Evolutionary conservation across 306 rosid genomes (phyloP).

Genomic region (Trifolium dubium): DNA sequence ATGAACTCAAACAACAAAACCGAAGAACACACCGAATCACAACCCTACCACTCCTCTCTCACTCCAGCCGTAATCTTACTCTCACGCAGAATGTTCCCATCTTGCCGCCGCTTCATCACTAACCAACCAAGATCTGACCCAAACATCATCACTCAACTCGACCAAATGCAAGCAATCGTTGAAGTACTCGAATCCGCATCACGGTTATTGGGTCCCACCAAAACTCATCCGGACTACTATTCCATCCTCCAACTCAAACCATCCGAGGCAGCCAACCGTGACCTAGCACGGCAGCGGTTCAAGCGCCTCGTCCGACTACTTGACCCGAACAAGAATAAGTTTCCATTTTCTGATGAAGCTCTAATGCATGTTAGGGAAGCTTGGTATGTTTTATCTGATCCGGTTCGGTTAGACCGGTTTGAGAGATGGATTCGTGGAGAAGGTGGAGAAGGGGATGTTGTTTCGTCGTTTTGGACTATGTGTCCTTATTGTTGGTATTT

Average conservation of each 20-base stretch:
- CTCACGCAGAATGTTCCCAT: slow-evolving; percentile 39
- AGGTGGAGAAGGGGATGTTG: not conserved
- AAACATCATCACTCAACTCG: not conserved
- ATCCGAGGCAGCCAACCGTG: slow-evolving; percentile 34
- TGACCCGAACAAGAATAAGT: slow-evolving; percentile 47
- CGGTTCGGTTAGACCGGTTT: slow-evolving; percentile 30
- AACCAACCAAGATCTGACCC: slow-evolving; percentile 47
- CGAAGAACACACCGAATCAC: not conserved
- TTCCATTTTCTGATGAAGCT: slow-evolving; percentile 50
- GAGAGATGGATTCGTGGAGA: slow-evolving; percentile 20
- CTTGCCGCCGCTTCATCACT: slow-evolving; percentile 40
- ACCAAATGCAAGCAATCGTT: slow-evolving; percentile 52
- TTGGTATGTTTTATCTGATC: slow-evolving; percentile 58
- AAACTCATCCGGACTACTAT: slow-evolving; percentile 48
- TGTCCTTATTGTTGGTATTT: slow-evolving; percentile 76
- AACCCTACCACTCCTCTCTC: slow-evolving; percentile 30
- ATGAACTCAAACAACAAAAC: too few species aligned
- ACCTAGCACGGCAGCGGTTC: slow-evolving; percentile 45
- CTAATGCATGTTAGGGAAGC: slow-evolving; percentile 53
- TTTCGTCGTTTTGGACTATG: slow-evolving; percentile 63
- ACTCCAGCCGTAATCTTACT: slow-evolving; percentile 20
- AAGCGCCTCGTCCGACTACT: slow-evolving; percentile 49
- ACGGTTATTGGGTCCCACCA: not conserved
- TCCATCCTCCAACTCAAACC: slow-evolving; percentile 52
- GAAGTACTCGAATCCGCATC: slow-evolving; percentile 49